Conservation (phyloP, 106 monocot species). For the Phalaenopsis aphrodite region DNA sequence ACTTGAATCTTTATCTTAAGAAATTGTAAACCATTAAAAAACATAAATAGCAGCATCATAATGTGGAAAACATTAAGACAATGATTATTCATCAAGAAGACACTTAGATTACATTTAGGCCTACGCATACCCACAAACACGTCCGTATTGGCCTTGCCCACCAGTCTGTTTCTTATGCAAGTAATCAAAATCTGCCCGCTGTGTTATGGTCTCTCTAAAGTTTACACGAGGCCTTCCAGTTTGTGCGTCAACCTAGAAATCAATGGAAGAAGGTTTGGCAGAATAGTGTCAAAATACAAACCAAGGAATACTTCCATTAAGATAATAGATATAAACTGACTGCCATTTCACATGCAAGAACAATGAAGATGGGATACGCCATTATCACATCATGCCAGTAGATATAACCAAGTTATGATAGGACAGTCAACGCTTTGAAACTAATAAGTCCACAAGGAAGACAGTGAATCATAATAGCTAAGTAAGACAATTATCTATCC, state of each 20-base stretch:
- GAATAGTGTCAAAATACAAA: background rate
- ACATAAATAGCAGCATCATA: background rate
- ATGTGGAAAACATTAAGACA: background rate
- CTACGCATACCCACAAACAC: constrained; percentile 69
- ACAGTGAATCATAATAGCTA: too few species aligned
- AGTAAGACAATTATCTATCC: too few species aligned
- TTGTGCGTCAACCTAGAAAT: constrained; percentile 79
- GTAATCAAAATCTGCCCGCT: constrained; percentile 91
- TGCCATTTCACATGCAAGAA: background rate
- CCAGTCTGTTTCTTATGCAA: constrained; percentile 97
- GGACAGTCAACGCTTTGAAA: too few species aligned
- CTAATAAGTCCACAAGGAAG: too few species aligned
- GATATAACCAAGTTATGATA: background rate
- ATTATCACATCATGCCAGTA: background rate
- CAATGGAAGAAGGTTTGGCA: constrained; percentile 4
- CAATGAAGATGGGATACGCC: background rate
- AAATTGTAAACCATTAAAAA: background rate
- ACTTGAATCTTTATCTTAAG: background rate
- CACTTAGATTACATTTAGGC: background rate
- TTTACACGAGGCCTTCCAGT: constrained; percentile 95
- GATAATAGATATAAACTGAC: background rate
- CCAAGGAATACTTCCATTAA: background rate
- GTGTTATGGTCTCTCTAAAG: constrained; percentile 86
- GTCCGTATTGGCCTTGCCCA: constrained; percentile 98
- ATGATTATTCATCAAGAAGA: background rate